A percentile compares a stretch with the other conserved stretches of the same genome.
phyloP scores from a whole-genome alignment of 2,329 filamentous ascomycete species.

The Lecanoromycetidae sp. region DNA sequence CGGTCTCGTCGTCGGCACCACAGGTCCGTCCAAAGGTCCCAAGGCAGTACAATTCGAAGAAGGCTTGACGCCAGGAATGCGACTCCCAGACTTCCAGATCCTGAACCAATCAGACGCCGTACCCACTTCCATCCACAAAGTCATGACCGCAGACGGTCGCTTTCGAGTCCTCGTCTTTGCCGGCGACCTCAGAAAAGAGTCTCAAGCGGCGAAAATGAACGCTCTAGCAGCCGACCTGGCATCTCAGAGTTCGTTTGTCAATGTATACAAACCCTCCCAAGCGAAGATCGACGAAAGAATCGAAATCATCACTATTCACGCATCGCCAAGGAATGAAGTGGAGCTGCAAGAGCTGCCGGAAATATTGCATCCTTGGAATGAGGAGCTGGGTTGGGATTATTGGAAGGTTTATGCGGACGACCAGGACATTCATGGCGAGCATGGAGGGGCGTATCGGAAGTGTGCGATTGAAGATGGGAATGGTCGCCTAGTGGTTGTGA shows the following conservation, averaged over 20 bases:
- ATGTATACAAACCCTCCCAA: background rate
- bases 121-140: background rate
- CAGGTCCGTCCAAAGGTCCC: too few species aligned
- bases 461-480: background rate
- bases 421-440: background rate
- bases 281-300: too few species aligned
- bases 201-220: background rate
- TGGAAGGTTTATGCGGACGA: background rate
- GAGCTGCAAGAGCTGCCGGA: background rate
- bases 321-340: background rate
- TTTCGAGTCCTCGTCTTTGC: background rate
- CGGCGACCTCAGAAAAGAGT: background rate
- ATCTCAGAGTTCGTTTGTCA: background rate
- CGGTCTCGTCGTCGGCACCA: too few species aligned
- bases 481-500: background rate
- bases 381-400: background rate
- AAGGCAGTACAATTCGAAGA: too few species aligned
- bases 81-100: background rate
- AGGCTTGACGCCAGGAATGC: too few species aligned
- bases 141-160: background rate
- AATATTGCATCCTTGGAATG: background rate
- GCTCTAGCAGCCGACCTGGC: background rate
- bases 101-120: background rate
- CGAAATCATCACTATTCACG: background rate
- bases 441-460: background rate